A percentile compares a stretch with the other conserved stretches of the same genome.
Evolutionary conservation across 345 rosid species (phyloP).

Genomic region (Corymbia maculata): DNA sequence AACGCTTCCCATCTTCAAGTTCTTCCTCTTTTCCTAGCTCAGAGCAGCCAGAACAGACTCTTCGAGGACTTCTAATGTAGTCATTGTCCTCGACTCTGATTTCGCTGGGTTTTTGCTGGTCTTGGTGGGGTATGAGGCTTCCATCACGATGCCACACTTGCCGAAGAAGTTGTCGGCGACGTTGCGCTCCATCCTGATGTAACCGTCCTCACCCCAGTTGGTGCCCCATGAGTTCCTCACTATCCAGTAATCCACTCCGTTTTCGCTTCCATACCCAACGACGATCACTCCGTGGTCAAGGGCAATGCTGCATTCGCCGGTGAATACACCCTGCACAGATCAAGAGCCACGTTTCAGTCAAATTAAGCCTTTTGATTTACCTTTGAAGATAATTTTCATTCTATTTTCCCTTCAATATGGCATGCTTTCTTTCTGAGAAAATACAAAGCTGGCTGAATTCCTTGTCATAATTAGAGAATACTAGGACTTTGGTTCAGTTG

Average conservation of each 20-base stretch:
- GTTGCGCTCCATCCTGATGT: conserved; percentile 67
- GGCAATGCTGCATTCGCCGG: conserved; percentile 52
- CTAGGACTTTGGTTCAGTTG: not conserved
- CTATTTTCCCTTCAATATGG: not conserved
- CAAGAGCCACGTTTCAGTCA: not conserved
- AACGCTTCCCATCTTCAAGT: not conserved
- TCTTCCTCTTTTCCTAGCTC: not conserved
- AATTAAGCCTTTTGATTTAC: not conserved
- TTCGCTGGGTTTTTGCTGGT: conserved; percentile 75
- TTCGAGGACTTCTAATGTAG: not conserved
- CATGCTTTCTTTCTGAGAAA: not conserved
- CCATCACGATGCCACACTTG: conserved; percentile 84
- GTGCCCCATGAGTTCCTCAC: conserved; percentile 78
- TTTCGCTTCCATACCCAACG: conserved; percentile 78
- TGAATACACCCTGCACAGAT: conserved; percentile 58
- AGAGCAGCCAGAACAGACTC: not conserved
- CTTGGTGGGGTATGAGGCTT: conserved; percentile 83
- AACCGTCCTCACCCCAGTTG: conserved; percentile 64
- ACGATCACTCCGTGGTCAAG: conserved; percentile 78
- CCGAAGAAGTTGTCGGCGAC: conserved; percentile 21
- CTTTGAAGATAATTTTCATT: not conserved
- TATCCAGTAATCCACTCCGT: conserved; percentile 73
- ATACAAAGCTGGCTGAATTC: not conserved
- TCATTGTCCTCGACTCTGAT: conserved; percentile 45
- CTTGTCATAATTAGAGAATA: not conserved